phyloP scores from a whole-genome alignment of 805 yeast genomes.

The Yueomyces sp. region DNA sequence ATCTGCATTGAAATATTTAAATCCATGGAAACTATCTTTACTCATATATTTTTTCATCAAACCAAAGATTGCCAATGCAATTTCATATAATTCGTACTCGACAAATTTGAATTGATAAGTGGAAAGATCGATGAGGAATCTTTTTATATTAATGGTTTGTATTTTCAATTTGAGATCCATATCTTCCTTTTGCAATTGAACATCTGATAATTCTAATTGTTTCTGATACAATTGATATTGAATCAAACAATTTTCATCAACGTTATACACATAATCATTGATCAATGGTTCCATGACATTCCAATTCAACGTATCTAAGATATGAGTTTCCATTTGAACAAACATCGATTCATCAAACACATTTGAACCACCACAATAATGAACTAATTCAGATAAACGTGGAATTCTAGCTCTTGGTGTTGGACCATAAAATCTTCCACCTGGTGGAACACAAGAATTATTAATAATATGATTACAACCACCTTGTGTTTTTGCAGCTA shows the following conservation, averaged over 20 bases:
- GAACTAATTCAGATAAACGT: constrained; percentile 52
- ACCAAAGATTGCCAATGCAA: constrained; percentile 14
- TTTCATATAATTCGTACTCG: constrained; percentile 15
- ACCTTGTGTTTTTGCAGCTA: constrained; percentile 68
- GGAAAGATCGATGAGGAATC: constrained; percentile 34
- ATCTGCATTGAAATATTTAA: constrained; percentile 2
- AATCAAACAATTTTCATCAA: constrained; percentile 29
- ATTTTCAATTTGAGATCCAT: constrained; percentile 8
- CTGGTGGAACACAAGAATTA: constrained; percentile 32
- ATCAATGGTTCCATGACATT: constrained; percentile 47
- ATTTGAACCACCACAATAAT: constrained; percentile 50
- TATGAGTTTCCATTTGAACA: constrained; percentile 64
- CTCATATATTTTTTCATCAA: constrained; percentile 14
- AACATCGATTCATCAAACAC: constrained; percentile 45
- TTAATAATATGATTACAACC: constrained; percentile 56
- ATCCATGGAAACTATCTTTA: not conserved
- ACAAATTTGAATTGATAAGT: constrained; percentile 32
- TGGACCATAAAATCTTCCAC: constrained; percentile 50
- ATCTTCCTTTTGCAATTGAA: constrained; percentile 1
- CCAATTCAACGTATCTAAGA: constrained; percentile 60
- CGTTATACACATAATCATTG: constrained; percentile 31
- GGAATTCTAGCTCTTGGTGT: constrained; percentile 66
- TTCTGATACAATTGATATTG: constrained; percentile 23
- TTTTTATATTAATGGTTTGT: constrained; percentile 31
- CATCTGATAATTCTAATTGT: constrained; percentile 13